Base-by-base conservation (phyloP, 441 rosid species). In the Viola pubescens region DNA sequence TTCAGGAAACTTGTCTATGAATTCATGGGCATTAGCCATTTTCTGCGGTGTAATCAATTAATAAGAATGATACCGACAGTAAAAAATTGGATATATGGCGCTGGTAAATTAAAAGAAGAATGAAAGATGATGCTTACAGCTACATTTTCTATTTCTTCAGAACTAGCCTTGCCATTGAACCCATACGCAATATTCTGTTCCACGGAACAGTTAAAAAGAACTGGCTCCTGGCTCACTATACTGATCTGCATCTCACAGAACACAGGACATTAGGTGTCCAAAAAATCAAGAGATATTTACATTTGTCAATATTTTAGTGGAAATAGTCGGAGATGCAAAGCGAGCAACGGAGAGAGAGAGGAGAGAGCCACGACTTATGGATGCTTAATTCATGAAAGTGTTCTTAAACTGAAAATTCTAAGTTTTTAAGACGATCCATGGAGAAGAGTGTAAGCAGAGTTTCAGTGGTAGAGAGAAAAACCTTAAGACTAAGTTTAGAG, bases 151-250 rank as follows among this genome's bases (percentile, higher is more conserved):
- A 85, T 68, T 9, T 82, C 92, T 0, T 76, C 46, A 39, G 10
- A 67, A 76, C 64, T 78, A 34, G 79, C 86, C 76, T 81, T 82
- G 16, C 94, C 94, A 34, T 84, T 75, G 46, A 70, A 82, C 34
- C 98, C 98, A 61, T 87, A 87, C 0, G 95, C 87, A 46, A 92
- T 92, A 76, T 92, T 92, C 73, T 89, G 94, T 73, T 87, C 90
- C 9, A 92, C 58, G 41, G 97, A 78, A 63, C 97, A 89, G 67
- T 92, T 89, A 79, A 92, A 92, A 58, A 89, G 94, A 68, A 85
- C 82, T 5, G 98, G 98, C 74, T 92, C 98, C 63, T 92, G 98
- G 77, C 97, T 92, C 51, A 92, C 98, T 77, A 92, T 89, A 66
- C 98, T 92, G 51, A 87, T 73, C 97, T 92, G 81, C 64, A 61